A percentile compares a stretch with the other conserved stretches of the same genome.
These are phyloP conservation scores for Neurospora sp. DNA, from an alignment of 495 filamentous ascomycete species.

Conservation along the genomic window DNA sequence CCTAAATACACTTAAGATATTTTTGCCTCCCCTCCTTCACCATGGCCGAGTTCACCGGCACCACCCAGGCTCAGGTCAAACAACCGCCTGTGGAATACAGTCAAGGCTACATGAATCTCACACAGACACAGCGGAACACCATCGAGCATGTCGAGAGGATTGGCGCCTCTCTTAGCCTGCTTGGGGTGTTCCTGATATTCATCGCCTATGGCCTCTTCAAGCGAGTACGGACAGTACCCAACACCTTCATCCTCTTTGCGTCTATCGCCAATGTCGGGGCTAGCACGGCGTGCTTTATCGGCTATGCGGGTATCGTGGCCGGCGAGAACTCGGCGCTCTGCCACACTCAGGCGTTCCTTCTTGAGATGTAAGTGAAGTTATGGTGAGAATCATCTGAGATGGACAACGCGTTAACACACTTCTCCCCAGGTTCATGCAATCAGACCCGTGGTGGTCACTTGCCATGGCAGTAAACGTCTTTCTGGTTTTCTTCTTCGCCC, in stretches of 20 bases:
- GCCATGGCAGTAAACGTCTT: slow-evolving; percentile 85
- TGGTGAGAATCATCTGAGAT: neutral
- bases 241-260: slow-evolving; percentile 73
- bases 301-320: slow-evolving; percentile 41
- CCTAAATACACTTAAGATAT: slow-evolving; percentile 2
- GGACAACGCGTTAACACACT: neutral
- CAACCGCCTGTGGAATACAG: neutral
- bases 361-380: slow-evolving; percentile 39
- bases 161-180: slow-evolving; percentile 50
- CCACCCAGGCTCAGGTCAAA: neutral
- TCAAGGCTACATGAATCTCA: slow-evolving; percentile 24
- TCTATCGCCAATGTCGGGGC: slow-evolving; percentile 73
- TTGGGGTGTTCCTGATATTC: slow-evolving; percentile 61
- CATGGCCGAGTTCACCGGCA: neutral
- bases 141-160: slow-evolving; percentile 35
- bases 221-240: slow-evolving; percentile 64
- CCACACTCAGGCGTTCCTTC: slow-evolving; percentile 67
- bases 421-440: slow-evolving; percentile 43
- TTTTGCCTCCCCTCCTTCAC: neutral
- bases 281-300: slow-evolving; percentile 67
- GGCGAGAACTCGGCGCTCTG: slow-evolving; percentile 50
- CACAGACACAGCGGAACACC: slow-evolving; percentile 15
- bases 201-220: slow-evolving; percentile 52
- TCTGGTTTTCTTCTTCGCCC: slow-evolving; percentile 69
- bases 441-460: slow-evolving; percentile 50